A percentile compares a stretch with the other conserved stretches of the same genome.
phyloP scores from a whole-genome alignment of 1,139 yeast genomes.

The Pichia cactophila region DNA sequence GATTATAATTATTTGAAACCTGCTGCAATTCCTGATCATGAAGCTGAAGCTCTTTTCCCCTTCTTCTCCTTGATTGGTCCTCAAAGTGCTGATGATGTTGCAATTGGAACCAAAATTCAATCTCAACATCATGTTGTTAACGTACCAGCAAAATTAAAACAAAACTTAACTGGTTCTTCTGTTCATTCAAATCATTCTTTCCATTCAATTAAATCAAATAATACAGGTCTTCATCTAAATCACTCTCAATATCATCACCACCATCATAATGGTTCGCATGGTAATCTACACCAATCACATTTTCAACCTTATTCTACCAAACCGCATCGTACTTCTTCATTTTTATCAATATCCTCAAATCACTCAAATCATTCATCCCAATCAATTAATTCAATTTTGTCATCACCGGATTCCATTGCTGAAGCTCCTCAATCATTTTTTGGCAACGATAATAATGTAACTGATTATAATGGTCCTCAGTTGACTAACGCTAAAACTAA shows the following conservation, averaged over 20 bases:
- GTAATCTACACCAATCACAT: constrained; percentile 22
- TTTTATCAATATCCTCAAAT: constrained; percentile 24
- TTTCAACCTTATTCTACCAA: constrained; percentile 24
- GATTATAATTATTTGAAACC: background rate
- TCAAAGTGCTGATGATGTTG: background rate
- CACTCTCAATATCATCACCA: constrained; percentile 8
- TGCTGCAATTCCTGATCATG: constrained; percentile 10
- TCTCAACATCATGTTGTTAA: background rate
- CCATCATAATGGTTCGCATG: constrained; percentile 21
- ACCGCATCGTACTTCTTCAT: constrained; percentile 25
- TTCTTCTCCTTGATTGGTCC: constrained; percentile 46
- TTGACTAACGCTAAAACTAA: constrained; percentile 26
- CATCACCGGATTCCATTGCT: constrained; percentile 19
- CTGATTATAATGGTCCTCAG: constrained; percentile 19
- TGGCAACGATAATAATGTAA: constrained; percentile 21
- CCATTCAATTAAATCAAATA: constrained; percentile 3
- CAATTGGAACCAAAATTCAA: background rate
- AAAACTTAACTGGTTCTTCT: constrained; percentile 24
- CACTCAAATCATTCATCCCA: constrained; percentile 19
- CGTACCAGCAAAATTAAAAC: background rate
- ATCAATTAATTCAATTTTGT: constrained; percentile 18
- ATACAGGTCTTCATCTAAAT: background rate
- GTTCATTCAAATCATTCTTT: constrained; percentile 9
- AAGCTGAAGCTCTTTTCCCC: constrained; percentile 37
- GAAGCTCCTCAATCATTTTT: constrained; percentile 24